A percentile compares a stretch with the other conserved stretches of the same genome.
These are phyloP conservation scores for Sphenostylis stenocarpa DNA, from an alignment of 306 rosid species.

Conservation along the genomic window DNA sequence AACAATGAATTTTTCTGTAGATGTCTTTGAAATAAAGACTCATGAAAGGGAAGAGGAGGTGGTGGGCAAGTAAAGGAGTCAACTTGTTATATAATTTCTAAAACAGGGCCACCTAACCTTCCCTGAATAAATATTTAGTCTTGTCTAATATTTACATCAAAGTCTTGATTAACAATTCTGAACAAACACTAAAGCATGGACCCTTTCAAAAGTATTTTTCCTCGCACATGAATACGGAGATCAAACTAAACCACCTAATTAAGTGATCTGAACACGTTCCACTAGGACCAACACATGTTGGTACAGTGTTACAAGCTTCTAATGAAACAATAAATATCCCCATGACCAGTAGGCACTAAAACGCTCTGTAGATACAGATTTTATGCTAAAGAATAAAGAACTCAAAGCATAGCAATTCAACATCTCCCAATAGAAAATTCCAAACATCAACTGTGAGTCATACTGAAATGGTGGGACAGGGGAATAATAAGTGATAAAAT, in stretches of 20 bases:
- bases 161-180: too few relatives aligned
- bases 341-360: neutral
- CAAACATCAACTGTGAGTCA: neutral
- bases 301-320: slow-evolving; percentile 5
- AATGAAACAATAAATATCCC: neutral
- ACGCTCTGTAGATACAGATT: neutral
- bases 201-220: too few relatives aligned
- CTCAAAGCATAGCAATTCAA: neutral
- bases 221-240: too few relatives aligned
- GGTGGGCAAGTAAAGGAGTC: neutral
- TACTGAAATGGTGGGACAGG: neutral
- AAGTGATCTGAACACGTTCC: neutral
- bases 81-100: neutral
- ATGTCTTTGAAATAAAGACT: neutral
- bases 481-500: neutral
- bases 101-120: neutral
- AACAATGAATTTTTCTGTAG: slow-evolving; percentile 3
- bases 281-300: neutral
- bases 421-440: slow-evolving; percentile 4
- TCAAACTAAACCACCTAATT: neutral
- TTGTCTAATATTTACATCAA: neutral
- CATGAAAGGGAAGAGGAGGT: neutral
- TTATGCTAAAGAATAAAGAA: neutral
- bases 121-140: neutral
- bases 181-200: too few relatives aligned